Conservation (phyloP, 768 basidiomycete genomes). For the Pulveroboletus sp. region DNA sequence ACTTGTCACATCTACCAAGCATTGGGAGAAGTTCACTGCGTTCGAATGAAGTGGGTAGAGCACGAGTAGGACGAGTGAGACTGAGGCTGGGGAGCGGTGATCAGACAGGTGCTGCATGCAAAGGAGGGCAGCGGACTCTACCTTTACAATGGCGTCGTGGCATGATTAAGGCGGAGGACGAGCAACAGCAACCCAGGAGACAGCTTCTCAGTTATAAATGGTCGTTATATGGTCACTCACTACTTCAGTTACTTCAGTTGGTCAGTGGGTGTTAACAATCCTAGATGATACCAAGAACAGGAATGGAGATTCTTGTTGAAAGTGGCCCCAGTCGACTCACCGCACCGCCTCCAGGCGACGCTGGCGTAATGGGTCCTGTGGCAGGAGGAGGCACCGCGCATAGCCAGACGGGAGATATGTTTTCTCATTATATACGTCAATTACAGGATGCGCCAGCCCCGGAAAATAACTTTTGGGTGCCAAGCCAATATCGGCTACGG, state of each 20-base stretch:
- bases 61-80: not conserved
- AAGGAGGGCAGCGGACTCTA: not conserved
- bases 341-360: not conserved
- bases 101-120: not conserved
- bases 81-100: not conserved
- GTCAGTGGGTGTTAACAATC: too few species aligned
- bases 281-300: not conserved
- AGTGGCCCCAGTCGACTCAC: too few species aligned
- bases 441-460: too few species aligned
- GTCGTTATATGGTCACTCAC: too few species aligned
- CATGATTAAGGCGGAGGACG: not conserved
- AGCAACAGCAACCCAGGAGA: too few species aligned
- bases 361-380: not conserved
- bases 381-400: not conserved
- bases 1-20: slow-evolving; percentile 1
- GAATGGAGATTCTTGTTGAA: too few species aligned
- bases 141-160: not conserved
- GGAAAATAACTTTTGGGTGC: too few species aligned
- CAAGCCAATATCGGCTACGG: too few species aligned
- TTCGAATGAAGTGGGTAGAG: not conserved
- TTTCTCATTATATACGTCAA: too few species aligned
- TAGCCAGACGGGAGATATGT: too few species aligned
- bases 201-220: too few species aligned
- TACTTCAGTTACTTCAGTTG: too few species aligned
- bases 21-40: slow-evolving; percentile 12